Percentiles rank a stretch among this genome's conserved stretches.
phyloP scores from a whole-genome alignment of 306 rosid species.

The Lagenaria siceraria region DNA sequence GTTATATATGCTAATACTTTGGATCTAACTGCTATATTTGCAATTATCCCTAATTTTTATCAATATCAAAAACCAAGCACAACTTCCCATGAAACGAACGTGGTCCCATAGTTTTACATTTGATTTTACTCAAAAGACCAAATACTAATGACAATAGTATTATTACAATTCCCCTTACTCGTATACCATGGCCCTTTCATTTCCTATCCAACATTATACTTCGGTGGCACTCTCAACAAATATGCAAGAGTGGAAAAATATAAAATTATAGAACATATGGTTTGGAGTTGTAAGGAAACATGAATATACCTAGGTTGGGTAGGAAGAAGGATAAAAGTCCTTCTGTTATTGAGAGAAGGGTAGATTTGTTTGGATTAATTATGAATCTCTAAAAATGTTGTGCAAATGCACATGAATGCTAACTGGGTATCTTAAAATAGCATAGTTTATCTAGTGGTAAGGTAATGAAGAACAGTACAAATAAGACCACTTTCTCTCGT shows the following conservation, averaged over 20 bases:
- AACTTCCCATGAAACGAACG: background rate
- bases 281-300: background rate
- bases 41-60: too few species aligned
- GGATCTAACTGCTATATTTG: too few species aligned
- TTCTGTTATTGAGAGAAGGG: background rate
- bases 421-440: background rate
- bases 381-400: background rate
- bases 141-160: background rate
- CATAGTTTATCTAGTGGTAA: background rate
- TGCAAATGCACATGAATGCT: background rate
- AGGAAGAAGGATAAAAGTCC: background rate
- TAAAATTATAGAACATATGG: too few species aligned
- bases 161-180: too few species aligned
- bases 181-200: background rate
- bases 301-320: background rate
- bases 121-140: background rate
- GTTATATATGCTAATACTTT: too few species aligned
- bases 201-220: background rate
- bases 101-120: background rate
- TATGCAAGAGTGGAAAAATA: background rate
- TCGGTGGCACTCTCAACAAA: background rate
- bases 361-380: background rate
- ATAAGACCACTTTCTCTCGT: background rate
- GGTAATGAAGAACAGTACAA: conserved; percentile 1
- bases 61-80: background rate